These are phyloP conservation scores for Thuja plicata DNA, from an alignment of 83 land plant genomes.

Conservation along the genomic window DNA sequence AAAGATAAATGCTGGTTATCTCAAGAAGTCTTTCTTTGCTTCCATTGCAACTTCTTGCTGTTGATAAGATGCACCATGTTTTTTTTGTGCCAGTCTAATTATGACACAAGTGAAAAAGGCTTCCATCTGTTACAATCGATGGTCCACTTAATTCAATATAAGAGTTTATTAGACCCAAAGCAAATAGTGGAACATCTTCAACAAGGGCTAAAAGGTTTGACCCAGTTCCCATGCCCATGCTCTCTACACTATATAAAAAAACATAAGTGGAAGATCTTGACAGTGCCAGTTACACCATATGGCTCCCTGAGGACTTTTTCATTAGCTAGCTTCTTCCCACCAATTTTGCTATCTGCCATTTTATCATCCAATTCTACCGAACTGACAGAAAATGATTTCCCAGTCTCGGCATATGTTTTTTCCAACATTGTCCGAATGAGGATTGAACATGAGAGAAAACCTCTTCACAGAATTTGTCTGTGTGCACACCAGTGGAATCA, in stretches of 20 bases:
- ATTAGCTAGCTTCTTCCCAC: constrained; percentile 32
- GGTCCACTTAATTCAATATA: constrained; percentile 91
- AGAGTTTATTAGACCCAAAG: constrained; percentile 91
- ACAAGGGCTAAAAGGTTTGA: constrained; percentile 71
- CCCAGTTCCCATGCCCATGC: constrained; percentile 51
- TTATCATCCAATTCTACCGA: constrained; percentile 49
- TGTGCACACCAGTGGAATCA: neutral
- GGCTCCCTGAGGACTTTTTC: constrained; percentile 61
- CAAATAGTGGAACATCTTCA: constrained; percentile 97
- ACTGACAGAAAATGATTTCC: constrained; percentile 13
- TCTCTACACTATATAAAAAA: constrained; percentile 77
- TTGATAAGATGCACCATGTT: constrained; percentile 85
- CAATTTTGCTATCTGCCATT: constrained; percentile 14
- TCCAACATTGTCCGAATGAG: constrained; percentile 26
- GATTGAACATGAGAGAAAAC: too few species aligned
- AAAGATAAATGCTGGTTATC: constrained; percentile 91
- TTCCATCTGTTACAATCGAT: constrained; percentile 74
- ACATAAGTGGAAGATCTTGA: constrained; percentile 96
- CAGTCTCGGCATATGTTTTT: constrained; percentile 13
- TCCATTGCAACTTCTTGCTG: constrained; percentile 99
- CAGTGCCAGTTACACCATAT: constrained; percentile 91
- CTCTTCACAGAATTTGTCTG: too few species aligned
- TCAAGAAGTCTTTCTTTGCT: constrained; percentile 90
- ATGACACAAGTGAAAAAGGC: constrained; percentile 86
- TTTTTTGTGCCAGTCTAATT: constrained; percentile 82